Base-by-base conservation (phyloP, 306 rosid genomes). In the Cajanus cajan region DNA sequence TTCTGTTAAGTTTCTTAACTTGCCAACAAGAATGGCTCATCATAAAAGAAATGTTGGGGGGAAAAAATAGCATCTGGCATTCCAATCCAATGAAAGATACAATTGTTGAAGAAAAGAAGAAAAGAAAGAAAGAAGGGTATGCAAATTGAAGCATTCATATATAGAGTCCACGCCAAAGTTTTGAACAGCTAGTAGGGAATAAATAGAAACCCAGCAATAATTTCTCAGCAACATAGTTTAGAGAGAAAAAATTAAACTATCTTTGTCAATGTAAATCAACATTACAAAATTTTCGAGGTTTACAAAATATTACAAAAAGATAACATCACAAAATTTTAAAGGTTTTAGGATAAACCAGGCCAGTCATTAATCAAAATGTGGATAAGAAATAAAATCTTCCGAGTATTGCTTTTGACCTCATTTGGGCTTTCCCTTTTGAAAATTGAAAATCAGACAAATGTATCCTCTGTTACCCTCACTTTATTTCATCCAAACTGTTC, bases 191-290 rank as follows among this genome's bases (percentile, higher is more conserved):
- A 39, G 34, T 39, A 12, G 4, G 41, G 44, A 36, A 33, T 15
- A 48, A 43, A 64, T 0, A 33, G 24, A 48, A 50, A 14, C 18
- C 16, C 25, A 50, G 9, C n/a, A 64, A 52, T 16, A 47, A 36
- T 13, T 34, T 31, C 13, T 36, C 74, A 63, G 48, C 9, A 64
- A 36, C n/a, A 21, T 5, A 21, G n/a, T 64, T 4, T 64, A 37
- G 70, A 34, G 45, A 18, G 2, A 52, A 43, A 58, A 54, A 18
- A 52, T n/a, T n/a, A 52, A 28, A 18, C 34, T 54, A 10, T 41
- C 45, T 25, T 55, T 74, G 48, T 24, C 45, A 34, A 12, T 15
- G 12, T 41, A 67, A 59, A 48, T 64, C 84, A 62, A 25, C 79
- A 36, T 70, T 79, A 21, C 19, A 50, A 73, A 74, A 14, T 4